A percentile compares a stretch with the other conserved stretches of the same genome.
Evolutionary conservation across 2,329 filamentous ascomycete genomes (phyloP).

Genomic region (Lachnellula suecica): DNA sequence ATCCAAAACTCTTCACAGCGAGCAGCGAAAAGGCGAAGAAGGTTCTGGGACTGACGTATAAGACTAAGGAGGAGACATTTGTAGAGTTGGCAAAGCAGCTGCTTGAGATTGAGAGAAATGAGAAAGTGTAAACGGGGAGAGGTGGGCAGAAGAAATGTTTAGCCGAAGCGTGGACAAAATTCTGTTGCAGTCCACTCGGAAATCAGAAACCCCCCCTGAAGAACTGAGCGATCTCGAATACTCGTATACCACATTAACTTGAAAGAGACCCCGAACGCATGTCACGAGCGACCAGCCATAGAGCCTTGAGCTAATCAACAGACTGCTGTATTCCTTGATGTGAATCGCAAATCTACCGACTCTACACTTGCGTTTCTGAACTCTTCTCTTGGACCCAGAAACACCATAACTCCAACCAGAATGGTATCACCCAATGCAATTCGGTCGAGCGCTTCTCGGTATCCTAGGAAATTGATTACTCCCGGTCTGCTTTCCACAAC

Average conservation of each 20-base stretch:
- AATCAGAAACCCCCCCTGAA: too few relatives aligned
- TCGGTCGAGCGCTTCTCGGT: too few relatives aligned
- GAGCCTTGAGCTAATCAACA: too few relatives aligned
- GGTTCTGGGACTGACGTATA: conserved; percentile 11
- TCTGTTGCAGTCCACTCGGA: too few relatives aligned
- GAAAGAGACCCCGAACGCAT: too few relatives aligned
- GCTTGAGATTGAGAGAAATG: conserved; percentile 22
- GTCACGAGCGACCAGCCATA: too few relatives aligned
- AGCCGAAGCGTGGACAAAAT: too few relatives aligned
- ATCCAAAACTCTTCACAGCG: conserved; percentile 1
- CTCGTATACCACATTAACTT: too few relatives aligned
- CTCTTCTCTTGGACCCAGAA: not conserved
- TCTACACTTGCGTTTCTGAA: not conserved
- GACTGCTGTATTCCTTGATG: conserved; percentile 2
- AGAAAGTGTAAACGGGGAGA: too few relatives aligned
- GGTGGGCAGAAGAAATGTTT: too few relatives aligned
- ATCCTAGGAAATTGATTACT: conserved; percentile 16
- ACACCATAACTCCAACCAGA: conserved; percentile 9
- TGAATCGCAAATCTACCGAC: conserved; percentile 9
- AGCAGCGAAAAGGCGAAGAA: conserved; percentile 6
- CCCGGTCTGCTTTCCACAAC: conserved; percentile 47
- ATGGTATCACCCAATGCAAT: conserved; percentile 5
- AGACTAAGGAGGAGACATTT: conserved; percentile 20
- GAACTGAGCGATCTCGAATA: too few relatives aligned
- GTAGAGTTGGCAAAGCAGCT: conserved; percentile 22